Base-by-base conservation (phyloP, 2,329 filamentous ascomycete genomes). In the Colletotrichum salicis region DNA sequence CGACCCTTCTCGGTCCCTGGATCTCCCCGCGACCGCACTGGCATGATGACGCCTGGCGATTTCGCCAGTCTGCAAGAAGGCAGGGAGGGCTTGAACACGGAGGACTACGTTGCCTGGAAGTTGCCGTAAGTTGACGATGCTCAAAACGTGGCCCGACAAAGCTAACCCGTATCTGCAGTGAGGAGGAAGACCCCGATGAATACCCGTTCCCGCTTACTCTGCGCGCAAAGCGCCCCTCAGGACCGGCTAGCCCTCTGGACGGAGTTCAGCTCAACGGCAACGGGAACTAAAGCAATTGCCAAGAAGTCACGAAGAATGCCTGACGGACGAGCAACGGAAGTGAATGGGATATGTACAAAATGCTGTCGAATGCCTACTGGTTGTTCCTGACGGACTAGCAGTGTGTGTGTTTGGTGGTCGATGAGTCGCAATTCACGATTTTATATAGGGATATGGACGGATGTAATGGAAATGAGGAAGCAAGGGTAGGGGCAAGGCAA, bases 21-120 rank as follows among this genome's bases (percentile, higher is more conserved):
- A 10, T 97, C 95, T 22, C 96, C 96, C 11, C 89, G 95, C 73
- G 95, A 97, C 80, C 90, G 95, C 41, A 92, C 92, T 55, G 96
- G 96, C 65, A 97, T 98, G 95, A 98, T 99, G 96, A 99, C 96
- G 1, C 96, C 96, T 8, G 96, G 96, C 58, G 96, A 99, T 82
- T 98, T 98, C 87, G 96, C 95, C 33, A 97, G 94, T 76, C 86
- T 99, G 67, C 96, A 98, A 83, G 96, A 99, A 83, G 94, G 95
- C 56, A 92, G 93, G 55, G 96, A 99, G 82, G 95, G 96, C 1
- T 84, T 99, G 76, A 96, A 89, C 84, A 98, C 96, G 0, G 96
- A 99, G 83, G 96, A 99, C 80, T 98, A 99, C 82, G 94, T 98
- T 78, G 93, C 96, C 37, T 99, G 96, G 96, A 97, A 97, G 84